Base-by-base conservation (phyloP, 2,329 filamentous ascomycete genomes). In the Dothideomycetidae sp. region DNA sequence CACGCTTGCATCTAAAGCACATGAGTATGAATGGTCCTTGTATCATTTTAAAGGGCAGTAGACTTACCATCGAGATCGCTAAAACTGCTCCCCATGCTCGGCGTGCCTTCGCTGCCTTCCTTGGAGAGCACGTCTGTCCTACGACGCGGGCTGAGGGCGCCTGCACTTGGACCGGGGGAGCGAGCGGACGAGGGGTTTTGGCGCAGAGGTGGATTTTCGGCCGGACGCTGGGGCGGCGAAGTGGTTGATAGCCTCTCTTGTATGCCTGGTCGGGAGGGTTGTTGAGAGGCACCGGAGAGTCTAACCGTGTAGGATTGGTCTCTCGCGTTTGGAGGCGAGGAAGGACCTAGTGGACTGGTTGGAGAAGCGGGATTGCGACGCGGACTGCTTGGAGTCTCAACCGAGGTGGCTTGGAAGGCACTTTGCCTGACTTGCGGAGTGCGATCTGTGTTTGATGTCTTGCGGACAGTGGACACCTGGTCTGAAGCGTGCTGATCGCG, bases 21-120 rank as follows among this genome's bases (percentile, higher is more conserved):
- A n/a, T n/a, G n/a, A n/a, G n/a, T n/a, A n/a, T n/a, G n/a, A n/a
- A n/a, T n/a, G n/a, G n/a, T n/a, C n/a, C n/a, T n/a, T n/a, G n/a
- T n/a, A n/a, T n/a, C n/a, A n/a, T n/a, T n/a, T n/a, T n/a, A n/a
- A n/a, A n/a, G n/a, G n/a, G n/a, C n/a, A n/a, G n/a, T n/a, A n/a
- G 12, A 50, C 52, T 46, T 55, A 70, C 80, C 81, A 53, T 88
- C 82, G 30, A 92, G 67, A 60, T 90, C 83, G 57, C 81, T 88
- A 50, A 84, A 90, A 49, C 81, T 86, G 54, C 81, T 88, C 1
- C 81, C 80, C 75, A 85, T 84, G 48, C 79, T 84, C 1, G 78
- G 79, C 10, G 76, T 78, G 10, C 78, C 78, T 44, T 84, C 78
- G 50, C 78, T 83, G 10, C 72, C 73, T 44, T 79, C 75, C 10